Conservation (phyloP, 225 moss, liverwort and hornwort species). For the Marchantia polymorpha region DNA sequence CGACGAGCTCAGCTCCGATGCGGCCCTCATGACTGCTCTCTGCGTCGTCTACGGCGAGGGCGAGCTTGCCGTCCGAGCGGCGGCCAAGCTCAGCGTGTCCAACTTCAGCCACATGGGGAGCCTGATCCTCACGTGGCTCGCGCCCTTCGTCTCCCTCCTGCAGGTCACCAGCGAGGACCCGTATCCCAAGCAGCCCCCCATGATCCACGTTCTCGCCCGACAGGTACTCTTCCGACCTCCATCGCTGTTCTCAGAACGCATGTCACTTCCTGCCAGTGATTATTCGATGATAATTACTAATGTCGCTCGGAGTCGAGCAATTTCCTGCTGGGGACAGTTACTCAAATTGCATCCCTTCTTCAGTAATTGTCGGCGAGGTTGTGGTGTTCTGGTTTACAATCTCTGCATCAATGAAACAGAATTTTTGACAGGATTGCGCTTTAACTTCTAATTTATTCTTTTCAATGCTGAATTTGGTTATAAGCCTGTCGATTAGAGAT, state of each 20-base stretch:
- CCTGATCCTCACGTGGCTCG: conserved; percentile 44
- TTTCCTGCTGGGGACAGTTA: neutral
- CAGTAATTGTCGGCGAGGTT: too few species aligned
- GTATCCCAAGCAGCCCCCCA: conserved; percentile 34
- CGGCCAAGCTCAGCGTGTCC: conserved; percentile 32
- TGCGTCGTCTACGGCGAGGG: conserved; percentile 47
- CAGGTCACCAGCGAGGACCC: conserved; percentile 20
- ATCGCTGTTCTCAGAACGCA: neutral
- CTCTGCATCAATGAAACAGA: too few species aligned
- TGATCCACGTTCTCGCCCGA: conserved; percentile 43
- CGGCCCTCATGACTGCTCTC: conserved; percentile 42
- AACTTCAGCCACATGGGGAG: conserved; percentile 44
- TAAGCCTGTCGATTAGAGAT: too few species aligned
- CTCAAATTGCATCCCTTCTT: too few species aligned
- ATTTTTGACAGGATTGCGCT: too few species aligned
- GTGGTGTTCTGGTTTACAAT: too few species aligned
- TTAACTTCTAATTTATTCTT: too few species aligned
- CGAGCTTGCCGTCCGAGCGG: conserved; percentile 35
- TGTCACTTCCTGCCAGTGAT: too few species aligned
- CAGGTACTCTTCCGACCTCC: conserved; percentile 18
- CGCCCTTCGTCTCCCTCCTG: conserved; percentile 40
- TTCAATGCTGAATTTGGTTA: too few species aligned
- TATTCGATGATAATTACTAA: too few species aligned
- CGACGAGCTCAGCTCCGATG: conserved; percentile 30
- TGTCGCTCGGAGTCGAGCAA: neutral